These are phyloP conservation scores for Candida sonorensis DNA, from an alignment of 805 yeast species.

Conservation along the genomic window DNA sequence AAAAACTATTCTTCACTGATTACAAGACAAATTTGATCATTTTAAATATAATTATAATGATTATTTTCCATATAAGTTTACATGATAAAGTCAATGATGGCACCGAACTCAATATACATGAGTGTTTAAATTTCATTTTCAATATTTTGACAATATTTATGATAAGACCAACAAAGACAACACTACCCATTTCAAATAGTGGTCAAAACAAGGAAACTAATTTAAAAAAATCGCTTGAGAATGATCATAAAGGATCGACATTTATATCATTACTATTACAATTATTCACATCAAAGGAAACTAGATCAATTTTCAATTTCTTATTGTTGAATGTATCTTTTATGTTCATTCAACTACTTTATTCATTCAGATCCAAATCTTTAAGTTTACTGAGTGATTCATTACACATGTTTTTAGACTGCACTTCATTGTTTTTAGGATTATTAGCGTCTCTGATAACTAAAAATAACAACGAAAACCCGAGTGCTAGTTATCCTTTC, in stretches of 20 bases:
- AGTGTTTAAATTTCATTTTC: constrained; percentile 6
- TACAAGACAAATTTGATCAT: constrained; percentile 20
- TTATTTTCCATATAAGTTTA: constrained; percentile 9
- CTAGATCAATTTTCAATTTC: constrained; percentile 84
- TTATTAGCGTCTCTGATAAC: constrained; percentile 66
- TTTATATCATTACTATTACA: constrained; percentile 24
- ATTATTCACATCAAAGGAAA: constrained; percentile 51
- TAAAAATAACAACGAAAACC: constrained; percentile 20
- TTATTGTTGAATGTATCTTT: constrained; percentile 79
- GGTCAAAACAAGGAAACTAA: no score
- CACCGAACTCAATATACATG: no score
- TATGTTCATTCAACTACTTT: constrained; percentile 89
- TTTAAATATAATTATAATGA: constrained; percentile 10
- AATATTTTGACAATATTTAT: constrained; percentile 9
- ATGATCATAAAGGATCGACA: constrained; percentile 7
- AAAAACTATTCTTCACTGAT: constrained; percentile 15
- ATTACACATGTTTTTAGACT: constrained; percentile 93
- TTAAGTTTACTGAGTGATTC: constrained; percentile 89
- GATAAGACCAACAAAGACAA: constrained; percentile 8
- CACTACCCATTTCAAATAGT: constrained; percentile 1
- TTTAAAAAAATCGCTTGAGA: no score
- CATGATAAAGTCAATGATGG: no score
- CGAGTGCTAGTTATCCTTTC: constrained; percentile 58
- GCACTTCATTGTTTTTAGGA: constrained; percentile 85
- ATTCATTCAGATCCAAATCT: constrained; percentile 89